Evolutionary conservation across 352 stramenopile genomes (phyloP), one percentile per base, ranked within the genome.

Genomic region (Pythium phragmitis): DNA sequence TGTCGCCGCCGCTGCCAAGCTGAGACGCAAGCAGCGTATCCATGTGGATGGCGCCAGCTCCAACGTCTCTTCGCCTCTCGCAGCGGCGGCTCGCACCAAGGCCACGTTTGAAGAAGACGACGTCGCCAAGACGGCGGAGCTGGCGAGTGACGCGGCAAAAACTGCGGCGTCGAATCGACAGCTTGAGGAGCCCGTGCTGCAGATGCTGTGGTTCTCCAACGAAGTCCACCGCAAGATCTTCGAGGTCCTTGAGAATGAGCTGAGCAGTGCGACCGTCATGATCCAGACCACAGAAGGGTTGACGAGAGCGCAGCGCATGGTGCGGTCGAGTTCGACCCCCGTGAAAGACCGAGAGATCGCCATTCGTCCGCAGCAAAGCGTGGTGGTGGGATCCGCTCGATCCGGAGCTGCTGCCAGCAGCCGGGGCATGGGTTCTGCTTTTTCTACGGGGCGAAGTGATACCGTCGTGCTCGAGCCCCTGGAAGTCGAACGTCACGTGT

Each of bases 221-320:
- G 87, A 96, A 57, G 80, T 96, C 13, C 81, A 96, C 41, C 75
- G 87, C 45, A 96, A 96, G 62, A 79, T 93, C 11, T 94, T 94
- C 60, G 87, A 94, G 60, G 70, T 89, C 21, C 80, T 96, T 43
- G 87, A 96, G 43, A 88, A 85, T 47, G 87, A 96, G 46, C 65
- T 96, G 3, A 68, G 82, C 21, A 78, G 80, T 61, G 85, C 78
- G 12, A 89, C 87, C 36, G 73, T 80, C 17, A 68, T 93, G 21
- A 85, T 84, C 14, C 77, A 92, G 65, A 77, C 87, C 47, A 72
- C 85, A 2, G 87, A 96, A 55, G 83, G 85, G 2, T 65, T 96
- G 49, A 91, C 82, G 7, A 71, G 86, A 42, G 87, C 84, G 17
- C 87, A 96, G 60, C 72, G 84, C 7, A 94, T 94, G 81, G 70